Percentiles rank a stretch among this genome's conserved stretches.
phyloP scores from a whole-genome alignment of 2,329 filamentous ascomycete species.

The Amphichorda felina region DNA sequence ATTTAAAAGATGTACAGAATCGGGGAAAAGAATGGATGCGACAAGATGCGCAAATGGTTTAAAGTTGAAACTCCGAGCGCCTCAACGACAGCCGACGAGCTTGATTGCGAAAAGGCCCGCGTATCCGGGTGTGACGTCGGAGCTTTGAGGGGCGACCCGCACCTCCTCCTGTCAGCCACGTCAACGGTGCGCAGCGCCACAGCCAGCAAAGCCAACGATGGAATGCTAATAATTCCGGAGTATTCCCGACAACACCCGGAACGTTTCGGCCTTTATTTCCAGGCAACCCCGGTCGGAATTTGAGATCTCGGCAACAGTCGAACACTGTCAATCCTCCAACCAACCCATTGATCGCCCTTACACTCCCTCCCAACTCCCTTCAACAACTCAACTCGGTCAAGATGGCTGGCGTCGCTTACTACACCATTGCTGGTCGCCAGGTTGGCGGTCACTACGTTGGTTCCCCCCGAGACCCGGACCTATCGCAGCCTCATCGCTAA shows the following conservation, averaged over 20 bases:
- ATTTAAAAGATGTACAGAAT: not conserved
- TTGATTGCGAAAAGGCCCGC: too few species aligned
- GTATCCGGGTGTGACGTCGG: too few species aligned
- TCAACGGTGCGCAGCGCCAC: too few species aligned
- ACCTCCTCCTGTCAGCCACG: too few species aligned
- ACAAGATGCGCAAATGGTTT: too few species aligned
- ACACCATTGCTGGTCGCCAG: constrained; percentile 46
- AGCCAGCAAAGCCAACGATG: too few species aligned
- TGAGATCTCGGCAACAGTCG: constrained; percentile 2
- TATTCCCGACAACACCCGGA: not conserved
- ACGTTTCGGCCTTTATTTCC: constrained; percentile 4
- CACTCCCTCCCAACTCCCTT: constrained; percentile 26
- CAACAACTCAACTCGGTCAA: constrained; percentile 9
- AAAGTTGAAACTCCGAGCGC: too few species aligned
- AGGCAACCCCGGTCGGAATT: constrained; percentile 5
- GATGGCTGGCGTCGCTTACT: constrained; percentile 29
- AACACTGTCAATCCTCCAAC: constrained; percentile 3
- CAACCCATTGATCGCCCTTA: constrained; percentile 16
- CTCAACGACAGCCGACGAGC: too few species aligned
- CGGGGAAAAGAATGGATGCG: not conserved
- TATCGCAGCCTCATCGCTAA: constrained; percentile 5
- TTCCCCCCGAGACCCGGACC: constrained; percentile 8
- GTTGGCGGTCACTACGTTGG: constrained; percentile 50
- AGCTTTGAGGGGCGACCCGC: too few species aligned
- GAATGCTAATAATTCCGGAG: too few species aligned